Conservation (phyloP, 257 asterid species). For the Fraxinus quadrangulata region DNA sequence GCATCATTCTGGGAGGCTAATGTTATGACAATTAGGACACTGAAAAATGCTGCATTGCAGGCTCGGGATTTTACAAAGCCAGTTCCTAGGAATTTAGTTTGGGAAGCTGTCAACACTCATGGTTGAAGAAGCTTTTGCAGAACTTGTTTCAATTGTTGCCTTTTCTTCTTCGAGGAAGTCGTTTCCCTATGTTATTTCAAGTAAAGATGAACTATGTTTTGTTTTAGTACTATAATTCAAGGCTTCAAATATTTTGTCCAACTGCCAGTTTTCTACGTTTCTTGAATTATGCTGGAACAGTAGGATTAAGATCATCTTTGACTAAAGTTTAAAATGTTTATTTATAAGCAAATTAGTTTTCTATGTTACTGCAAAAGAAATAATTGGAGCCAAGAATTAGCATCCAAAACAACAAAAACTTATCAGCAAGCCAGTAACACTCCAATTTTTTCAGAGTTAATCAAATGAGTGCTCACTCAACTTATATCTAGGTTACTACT, state of each 20-base stretch:
- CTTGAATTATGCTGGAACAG: not conserved
- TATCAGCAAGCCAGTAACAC: no score
- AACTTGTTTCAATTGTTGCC: not conserved
- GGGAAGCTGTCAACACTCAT: slow-evolving; percentile 88
- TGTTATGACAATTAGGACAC: slow-evolving; percentile 50
- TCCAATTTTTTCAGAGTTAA: no score
- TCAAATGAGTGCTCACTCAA: no score
- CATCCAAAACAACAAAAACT: no score
- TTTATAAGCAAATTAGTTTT: no score
- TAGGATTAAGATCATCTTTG: no score
- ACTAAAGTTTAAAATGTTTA: no score
- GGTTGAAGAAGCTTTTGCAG: slow-evolving; percentile 40
- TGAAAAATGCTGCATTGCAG: slow-evolving; percentile 68
- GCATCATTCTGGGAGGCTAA: slow-evolving; percentile 79
- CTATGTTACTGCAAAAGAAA: no score
- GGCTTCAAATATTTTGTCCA: slow-evolving; percentile 10
- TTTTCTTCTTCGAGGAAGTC: not conserved
- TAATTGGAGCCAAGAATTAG: no score
- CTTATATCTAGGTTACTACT: no score
- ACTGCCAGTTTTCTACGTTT: not conserved
- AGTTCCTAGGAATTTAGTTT: slow-evolving; percentile 65
- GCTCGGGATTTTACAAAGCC: slow-evolving; percentile 75
- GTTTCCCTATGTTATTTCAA: slow-evolving; percentile 18
- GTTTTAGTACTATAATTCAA: slow-evolving; percentile 10
- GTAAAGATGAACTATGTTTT: slow-evolving; percentile 14